A percentile compares a stretch with the other conserved stretches of the same genome.
These are phyloP conservation scores for Penicillium hesseltinei DNA, from an alignment of 2,329 filamentous ascomycete genomes.

Conservation along the genomic window DNA sequence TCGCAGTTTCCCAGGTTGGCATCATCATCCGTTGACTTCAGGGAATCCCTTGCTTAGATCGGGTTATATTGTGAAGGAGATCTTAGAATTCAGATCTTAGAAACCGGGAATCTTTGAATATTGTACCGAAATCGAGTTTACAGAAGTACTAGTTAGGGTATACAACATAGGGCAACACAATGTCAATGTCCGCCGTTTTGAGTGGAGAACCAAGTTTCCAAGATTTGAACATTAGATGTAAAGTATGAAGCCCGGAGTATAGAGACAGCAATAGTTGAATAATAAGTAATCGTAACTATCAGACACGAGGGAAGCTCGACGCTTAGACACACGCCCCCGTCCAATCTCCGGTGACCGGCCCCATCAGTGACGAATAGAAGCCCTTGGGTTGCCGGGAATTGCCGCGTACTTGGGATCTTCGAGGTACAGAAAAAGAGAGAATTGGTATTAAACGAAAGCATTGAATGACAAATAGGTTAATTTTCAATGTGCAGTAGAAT, in stretches of 20 bases:
- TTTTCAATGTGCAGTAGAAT: background rate
- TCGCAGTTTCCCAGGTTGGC: slow-evolving; percentile 5
- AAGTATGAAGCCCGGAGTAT: background rate
- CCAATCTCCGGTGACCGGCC: slow-evolving; percentile 26
- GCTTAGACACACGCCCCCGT: slow-evolving; percentile 9
- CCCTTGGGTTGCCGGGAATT: slow-evolving; percentile 20
- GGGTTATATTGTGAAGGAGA: background rate
- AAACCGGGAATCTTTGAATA: background rate
- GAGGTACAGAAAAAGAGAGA: background rate
- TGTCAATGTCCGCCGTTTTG: background rate
- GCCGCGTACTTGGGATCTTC: slow-evolving; percentile 13
- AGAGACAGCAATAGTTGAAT: background rate
- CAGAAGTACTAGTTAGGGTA: background rate
- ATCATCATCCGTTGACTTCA: slow-evolving; percentile 9
- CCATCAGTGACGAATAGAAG: slow-evolving; percentile 14
- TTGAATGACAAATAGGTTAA: background rate
- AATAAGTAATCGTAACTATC: slow-evolving; percentile 10
- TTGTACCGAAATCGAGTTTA: background rate
- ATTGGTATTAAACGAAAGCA: background rate
- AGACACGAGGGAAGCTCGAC: slow-evolving; percentile 14
- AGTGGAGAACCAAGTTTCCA: background rate
- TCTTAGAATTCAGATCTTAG: background rate
- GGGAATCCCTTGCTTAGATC: background rate
- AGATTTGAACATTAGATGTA: background rate
- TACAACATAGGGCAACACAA: background rate